Evolutionary conservation across 768 basidiomycete species (phyloP), one percentile per base, ranked within the genome.

Genomic region (Mycena vitilis): DNA sequence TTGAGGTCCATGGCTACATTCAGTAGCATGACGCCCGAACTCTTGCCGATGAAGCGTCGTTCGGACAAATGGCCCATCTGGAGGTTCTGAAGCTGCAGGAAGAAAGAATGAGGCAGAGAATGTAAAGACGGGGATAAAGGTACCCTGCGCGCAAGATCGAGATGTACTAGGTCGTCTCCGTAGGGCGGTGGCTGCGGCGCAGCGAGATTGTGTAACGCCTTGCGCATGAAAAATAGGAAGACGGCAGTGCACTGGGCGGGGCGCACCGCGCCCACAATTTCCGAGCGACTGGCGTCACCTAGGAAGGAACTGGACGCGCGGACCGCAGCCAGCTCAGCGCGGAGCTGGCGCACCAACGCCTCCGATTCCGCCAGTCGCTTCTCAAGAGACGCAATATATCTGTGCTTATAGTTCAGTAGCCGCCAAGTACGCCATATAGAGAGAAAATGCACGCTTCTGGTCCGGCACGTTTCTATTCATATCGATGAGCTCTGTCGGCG

Each of bases 131-230:
- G 30, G n/a, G 9, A 34, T 10, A 40, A 13, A 44, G 58, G 22
- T 34, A 71, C 70, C 54, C 53, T 51, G 15, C 38, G 25, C 20
- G 42, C 42, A 11, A 71, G 44, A 12, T 68, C 70, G 3, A 71
- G 16, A 40, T 71, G 70, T 54, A 49, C 45, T 7, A 71, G 22
- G 36, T 71, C 70, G 5, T 71, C 70, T 10, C 30, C 59, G 1
- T 54, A 22, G 36, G 66, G 66, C n/a, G 66, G 66, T 6, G 53
- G 47, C 40, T 10, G 40, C 6, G 70, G 70, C 23, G 25, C 57
- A 0, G 62, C 16, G 7, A 71, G 48, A 4, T 36, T 49, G 16
- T 38, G 61, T 2, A 68, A 58, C 37, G 59, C 63, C 8, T 54
- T 55, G 12, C 63, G 63, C 30, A 71, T 45, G 12, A 67, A 18